Percentiles rank a stretch among this genome's conserved stretches.
phyloP scores from a whole-genome alignment of 495 filamentous ascomycete species.

The Saxispiralis lemnorum region DNA sequence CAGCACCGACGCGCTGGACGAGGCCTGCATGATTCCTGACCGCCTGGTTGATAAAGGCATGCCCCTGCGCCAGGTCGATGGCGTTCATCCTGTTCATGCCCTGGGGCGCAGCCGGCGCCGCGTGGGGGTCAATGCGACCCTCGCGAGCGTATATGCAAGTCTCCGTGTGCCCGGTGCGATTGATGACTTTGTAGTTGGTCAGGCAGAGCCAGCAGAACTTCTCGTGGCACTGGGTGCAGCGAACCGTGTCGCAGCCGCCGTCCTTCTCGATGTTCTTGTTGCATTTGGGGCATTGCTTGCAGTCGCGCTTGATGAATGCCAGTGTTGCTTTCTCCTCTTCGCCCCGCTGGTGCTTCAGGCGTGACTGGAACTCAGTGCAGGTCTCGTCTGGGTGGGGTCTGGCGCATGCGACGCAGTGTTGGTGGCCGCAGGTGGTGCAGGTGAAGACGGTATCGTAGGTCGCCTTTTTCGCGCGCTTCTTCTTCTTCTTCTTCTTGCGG shows the following conservation, averaged over 20 bases:
- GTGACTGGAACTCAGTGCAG: conserved; percentile 20
- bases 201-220: conserved; percentile 1
- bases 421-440: conserved; percentile 21
- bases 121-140: conserved; percentile 4
- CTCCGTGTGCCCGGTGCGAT: not conserved
- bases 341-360: conserved; percentile 10
- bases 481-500: not conserved
- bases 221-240: conserved; percentile 5
- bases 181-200: not conserved
- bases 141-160: conserved; percentile 1
- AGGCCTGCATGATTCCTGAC: too few species aligned
- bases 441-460: conserved; percentile 10
- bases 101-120: not conserved
- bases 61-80: too few species aligned
- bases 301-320: conserved; percentile 8
- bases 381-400: conserved; percentile 21
- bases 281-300: conserved; percentile 20
- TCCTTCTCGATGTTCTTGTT: conserved; percentile 18
- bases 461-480: not conserved
- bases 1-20: too few species aligned
- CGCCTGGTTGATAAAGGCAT: too few species aligned
- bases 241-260: conserved; percentile 17
- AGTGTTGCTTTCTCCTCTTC: conserved; percentile 13
- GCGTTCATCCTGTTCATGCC: too few species aligned
- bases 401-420: conserved; percentile 22